Conservation (phyloP, 768 basidiomycete genomes). For the Grammothele lineata region DNA sequence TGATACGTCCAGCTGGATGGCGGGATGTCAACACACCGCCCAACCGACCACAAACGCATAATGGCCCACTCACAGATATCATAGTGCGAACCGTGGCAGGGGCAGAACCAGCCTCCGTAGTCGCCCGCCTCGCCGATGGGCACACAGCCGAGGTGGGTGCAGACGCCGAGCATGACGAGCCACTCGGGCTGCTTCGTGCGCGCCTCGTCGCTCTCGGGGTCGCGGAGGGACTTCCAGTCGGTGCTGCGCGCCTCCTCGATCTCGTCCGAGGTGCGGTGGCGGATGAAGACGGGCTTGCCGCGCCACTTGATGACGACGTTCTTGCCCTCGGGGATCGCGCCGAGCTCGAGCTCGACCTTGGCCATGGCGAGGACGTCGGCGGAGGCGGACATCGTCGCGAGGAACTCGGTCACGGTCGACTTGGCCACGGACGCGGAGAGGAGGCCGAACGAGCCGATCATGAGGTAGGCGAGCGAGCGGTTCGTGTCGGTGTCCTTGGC, state of each 20-base stretch:
- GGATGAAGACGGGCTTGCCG: slow-evolving; percentile 99
- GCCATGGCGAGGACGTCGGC: slow-evolving; percentile 97
- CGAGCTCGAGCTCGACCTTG: slow-evolving; percentile 93
- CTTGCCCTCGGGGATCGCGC: slow-evolving; percentile 92
- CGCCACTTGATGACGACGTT: slow-evolving; percentile 99
- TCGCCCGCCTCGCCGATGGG: slow-evolving; percentile 98
- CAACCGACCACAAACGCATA: neutral
- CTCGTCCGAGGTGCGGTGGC: slow-evolving; percentile 89
- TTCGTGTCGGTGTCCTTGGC: slow-evolving; percentile 58
- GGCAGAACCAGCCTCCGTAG: slow-evolving; percentile 98
- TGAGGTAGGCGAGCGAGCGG: slow-evolving; percentile 82
- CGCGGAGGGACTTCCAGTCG: slow-evolving; percentile 85
- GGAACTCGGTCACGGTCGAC: slow-evolving; percentile 88
- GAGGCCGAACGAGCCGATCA: slow-evolving; percentile 89
- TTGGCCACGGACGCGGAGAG: slow-evolving; percentile 94
- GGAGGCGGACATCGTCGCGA: slow-evolving; percentile 94
- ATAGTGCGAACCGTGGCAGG: slow-evolving; percentile 98
- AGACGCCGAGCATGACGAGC: slow-evolving; percentile 89
- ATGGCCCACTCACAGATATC: slow-evolving; percentile 75
- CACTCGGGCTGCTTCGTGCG: slow-evolving; percentile 95
- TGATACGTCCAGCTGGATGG: slow-evolving; percentile 78
- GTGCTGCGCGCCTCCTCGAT: slow-evolving; percentile 85
- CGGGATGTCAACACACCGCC: neutral
- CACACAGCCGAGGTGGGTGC: slow-evolving; percentile 98
- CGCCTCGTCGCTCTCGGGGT: slow-evolving; percentile 87